A percentile compares a stretch with the other conserved stretches of the same genome.
phyloP scores from a whole-genome alignment of 1,139 yeast species.

The Scheffersomyces quercinus region DNA sequence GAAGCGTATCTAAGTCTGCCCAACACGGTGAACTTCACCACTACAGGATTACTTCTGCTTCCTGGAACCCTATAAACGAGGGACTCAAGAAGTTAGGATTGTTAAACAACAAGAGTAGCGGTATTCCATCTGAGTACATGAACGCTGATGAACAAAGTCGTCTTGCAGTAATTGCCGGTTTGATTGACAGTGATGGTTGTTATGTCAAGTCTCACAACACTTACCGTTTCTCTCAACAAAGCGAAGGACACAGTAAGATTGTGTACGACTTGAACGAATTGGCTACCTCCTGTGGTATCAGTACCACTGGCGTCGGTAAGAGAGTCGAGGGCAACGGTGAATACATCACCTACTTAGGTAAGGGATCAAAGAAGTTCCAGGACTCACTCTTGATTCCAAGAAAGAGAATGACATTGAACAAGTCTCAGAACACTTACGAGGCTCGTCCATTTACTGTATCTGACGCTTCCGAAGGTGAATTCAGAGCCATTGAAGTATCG shows the following conservation, averaged over 20 bases:
- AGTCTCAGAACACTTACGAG: background rate
- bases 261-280: background rate
- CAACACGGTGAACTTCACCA: background rate
- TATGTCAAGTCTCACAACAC: slow-evolving; percentile 1
- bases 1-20: background rate
- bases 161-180: slow-evolving; percentile 2
- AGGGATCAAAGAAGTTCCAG: slow-evolving; percentile 1
- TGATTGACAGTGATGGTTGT: slow-evolving; percentile 3
- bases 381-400: slow-evolving; percentile 1
- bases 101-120: background rate
- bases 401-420: background rate
- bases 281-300: slow-evolving; percentile 1
- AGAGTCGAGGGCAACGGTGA: background rate
- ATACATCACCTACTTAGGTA: slow-evolving; percentile 1
- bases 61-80: slow-evolving; percentile 1
- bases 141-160: background rate
- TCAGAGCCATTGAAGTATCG: slow-evolving; percentile 2
- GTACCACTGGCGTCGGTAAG: background rate
- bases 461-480: slow-evolving; percentile 1
- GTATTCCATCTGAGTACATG: slow-evolving; percentile 2
- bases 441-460: background rate
- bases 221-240: slow-evolving; percentile 1
- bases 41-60: background rate
- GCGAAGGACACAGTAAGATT: slow-evolving; percentile 1
- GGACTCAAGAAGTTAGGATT: slow-evolving; percentile 1